phyloP scores from a whole-genome alignment of 768 basidiomycete species.

The Gymnopilus junonius region DNA sequence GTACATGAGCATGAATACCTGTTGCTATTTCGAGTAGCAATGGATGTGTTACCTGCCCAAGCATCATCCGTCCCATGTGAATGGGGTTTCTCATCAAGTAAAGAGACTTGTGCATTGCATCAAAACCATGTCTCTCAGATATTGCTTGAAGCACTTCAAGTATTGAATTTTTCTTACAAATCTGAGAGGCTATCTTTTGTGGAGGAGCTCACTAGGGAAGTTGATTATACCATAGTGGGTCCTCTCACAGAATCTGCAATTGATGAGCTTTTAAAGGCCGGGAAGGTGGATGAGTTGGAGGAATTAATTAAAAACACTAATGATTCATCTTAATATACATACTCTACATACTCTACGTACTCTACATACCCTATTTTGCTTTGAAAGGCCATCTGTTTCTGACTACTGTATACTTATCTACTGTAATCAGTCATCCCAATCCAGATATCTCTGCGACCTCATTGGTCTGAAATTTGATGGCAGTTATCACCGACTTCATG shows the following conservation, averaged over 20 bases:
- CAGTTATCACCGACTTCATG: constrained; percentile 1
- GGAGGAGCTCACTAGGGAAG: constrained; percentile 13
- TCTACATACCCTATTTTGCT: not conserved
- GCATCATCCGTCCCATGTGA: constrained; percentile 36
- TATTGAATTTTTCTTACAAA: constrained; percentile 32
- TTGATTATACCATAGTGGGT: constrained; percentile 22
- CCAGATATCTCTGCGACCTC: not conserved
- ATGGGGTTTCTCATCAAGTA: constrained; percentile 34
- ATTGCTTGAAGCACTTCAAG: constrained; percentile 32
- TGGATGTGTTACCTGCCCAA: constrained; percentile 33
- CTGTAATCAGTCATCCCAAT: not conserved
- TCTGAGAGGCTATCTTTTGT: constrained; percentile 26
- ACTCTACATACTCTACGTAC: not conserved
- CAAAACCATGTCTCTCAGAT: constrained; percentile 22
- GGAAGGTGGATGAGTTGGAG: constrained; percentile 5
- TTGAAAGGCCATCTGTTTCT: too few relatives aligned
- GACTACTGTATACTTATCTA: not conserved
- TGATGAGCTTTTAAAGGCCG: constrained; percentile 8
- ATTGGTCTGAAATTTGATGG: not conserved
- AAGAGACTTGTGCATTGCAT: constrained; percentile 29
- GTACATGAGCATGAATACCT: too few relatives aligned
- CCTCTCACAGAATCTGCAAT: constrained; percentile 13
- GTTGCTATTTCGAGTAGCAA: constrained; percentile 22
- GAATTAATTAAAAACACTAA: constrained; percentile 8
- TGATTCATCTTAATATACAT: not conserved